A percentile compares a stretch with the other conserved stretches of the same genome.
These are phyloP conservation scores for Apiospora hydei DNA, from an alignment of 2,329 filamentous ascomycete genomes.

Conservation along the genomic window DNA sequence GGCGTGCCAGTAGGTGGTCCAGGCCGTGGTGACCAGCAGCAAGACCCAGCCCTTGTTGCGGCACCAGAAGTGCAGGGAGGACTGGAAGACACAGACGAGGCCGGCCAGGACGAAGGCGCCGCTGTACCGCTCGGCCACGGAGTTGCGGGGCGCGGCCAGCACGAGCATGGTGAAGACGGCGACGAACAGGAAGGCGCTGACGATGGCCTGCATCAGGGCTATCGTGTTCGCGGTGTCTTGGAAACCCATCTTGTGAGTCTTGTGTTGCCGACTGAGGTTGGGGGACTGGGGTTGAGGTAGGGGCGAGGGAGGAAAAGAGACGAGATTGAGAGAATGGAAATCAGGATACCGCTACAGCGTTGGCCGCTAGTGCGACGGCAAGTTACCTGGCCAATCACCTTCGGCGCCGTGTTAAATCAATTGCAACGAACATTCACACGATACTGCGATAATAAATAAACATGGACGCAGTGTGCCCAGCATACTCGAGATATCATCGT, in stretches of 20 bases:
- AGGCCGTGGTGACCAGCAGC: not conserved
- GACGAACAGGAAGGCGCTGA: not conserved
- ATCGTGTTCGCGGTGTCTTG: not conserved
- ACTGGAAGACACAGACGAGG: not conserved
- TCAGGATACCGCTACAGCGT: not conserved
- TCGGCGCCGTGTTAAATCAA: not conserved
- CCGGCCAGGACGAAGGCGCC: not conserved
- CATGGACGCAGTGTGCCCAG: too few species aligned
- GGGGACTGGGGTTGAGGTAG: not conserved
- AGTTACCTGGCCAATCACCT: not conserved
- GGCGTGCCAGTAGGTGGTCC: conserved; percentile 22
- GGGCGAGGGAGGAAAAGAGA: not conserved
- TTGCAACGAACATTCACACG: too few species aligned
- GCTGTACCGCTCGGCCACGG: not conserved
- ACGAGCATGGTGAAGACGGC: not conserved
- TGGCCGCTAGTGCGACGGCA: not conserved
- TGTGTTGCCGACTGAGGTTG: not conserved
- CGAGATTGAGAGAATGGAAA: not conserved
- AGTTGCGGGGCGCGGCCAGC: not conserved
- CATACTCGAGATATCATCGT: too few species aligned
- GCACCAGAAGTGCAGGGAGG: not conserved
- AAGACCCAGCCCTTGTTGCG: conserved; percentile 9
- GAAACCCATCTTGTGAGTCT: not conserved
- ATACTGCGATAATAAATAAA: too few species aligned
- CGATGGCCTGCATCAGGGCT: not conserved